Conservation (phyloP, 192 early-diverging fungal genomes). For the Coemansia sp. region DNA sequence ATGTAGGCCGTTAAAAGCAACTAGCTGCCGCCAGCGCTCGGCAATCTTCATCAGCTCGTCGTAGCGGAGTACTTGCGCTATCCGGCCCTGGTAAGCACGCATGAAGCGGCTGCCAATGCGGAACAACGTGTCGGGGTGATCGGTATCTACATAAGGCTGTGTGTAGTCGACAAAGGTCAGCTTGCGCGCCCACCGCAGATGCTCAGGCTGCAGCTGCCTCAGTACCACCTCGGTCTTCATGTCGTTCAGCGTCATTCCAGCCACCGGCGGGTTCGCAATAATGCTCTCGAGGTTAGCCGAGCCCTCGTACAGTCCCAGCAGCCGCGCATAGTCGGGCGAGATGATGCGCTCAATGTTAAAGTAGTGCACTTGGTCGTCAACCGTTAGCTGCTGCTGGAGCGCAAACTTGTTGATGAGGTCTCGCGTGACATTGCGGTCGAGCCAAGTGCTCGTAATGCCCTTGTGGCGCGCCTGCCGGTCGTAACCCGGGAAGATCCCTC, state of each 20-base stretch:
- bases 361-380: constrained; percentile 56
- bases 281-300: constrained; percentile 33
- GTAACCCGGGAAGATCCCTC: constrained; percentile 54
- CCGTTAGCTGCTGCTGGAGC: constrained; percentile 37
- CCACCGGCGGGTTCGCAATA: constrained; percentile 35
- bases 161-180: constrained; percentile 57
- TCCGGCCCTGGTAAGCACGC: constrained; percentile 51
- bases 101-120: constrained; percentile 52
- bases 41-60: constrained; percentile 57
- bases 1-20: constrained; percentile 23
- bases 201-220: constrained; percentile 54
- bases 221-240: constrained; percentile 48
- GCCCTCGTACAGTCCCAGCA: constrained; percentile 33
- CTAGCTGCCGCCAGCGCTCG: constrained; percentile 53
- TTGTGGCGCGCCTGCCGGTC: constrained; percentile 49
- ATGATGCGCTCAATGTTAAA: constrained; percentile 52
- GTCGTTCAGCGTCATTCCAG: constrained; percentile 55
- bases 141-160: constrained; percentile 55
- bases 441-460: constrained; percentile 49
- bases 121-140: constrained; percentile 55
- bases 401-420: constrained; percentile 58
- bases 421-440: constrained; percentile 53
- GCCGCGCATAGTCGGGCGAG: constrained; percentile 33
- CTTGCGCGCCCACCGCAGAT: constrained; percentile 56
- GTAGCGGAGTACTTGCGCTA: constrained; percentile 51